These are phyloP conservation scores for Nannizziopsis arthrosporioides DNA, from an alignment of 2,329 filamentous ascomycete species.

Conservation along the genomic window DNA sequence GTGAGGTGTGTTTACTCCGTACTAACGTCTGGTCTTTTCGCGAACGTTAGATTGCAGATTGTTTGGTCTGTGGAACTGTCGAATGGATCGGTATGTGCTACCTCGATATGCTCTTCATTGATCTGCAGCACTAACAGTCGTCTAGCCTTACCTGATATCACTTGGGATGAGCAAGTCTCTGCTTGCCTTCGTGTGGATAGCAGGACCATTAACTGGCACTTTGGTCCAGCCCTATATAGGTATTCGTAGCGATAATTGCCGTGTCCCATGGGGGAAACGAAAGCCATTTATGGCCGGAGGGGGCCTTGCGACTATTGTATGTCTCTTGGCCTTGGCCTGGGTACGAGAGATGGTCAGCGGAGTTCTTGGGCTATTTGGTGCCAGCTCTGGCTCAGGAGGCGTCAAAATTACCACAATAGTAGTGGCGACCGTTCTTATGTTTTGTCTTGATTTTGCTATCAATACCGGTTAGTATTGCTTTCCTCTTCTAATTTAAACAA, in stretches of 20 bases:
- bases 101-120: neutral
- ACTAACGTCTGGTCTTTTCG: neutral
- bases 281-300: constrained; percentile 72
- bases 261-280: constrained; percentile 61
- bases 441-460: constrained; percentile 84
- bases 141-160: constrained; percentile 60
- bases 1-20: neutral
- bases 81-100: constrained; percentile 57
- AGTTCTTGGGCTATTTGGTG: constrained; percentile 58
- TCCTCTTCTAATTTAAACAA: neutral
- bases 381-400: constrained; percentile 50
- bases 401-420: constrained; percentile 59
- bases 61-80: constrained; percentile 93
- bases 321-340: constrained; percentile 62
- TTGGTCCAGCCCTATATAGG: constrained; percentile 74
- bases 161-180: constrained; percentile 72
- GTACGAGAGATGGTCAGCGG: constrained; percentile 59
- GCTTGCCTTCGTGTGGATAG: constrained; percentile 76
- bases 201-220: constrained; percentile 64
- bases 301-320: constrained; percentile 52
- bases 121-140: neutral
- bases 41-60: constrained; percentile 57
- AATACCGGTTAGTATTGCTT: constrained; percentile 57
- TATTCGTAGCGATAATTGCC: constrained; percentile 68
- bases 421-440: constrained; percentile 74